These are phyloP conservation scores for Mucor irregularis DNA, from an alignment of 371 early-diverging fungal genomes.

Conservation along the genomic window DNA sequence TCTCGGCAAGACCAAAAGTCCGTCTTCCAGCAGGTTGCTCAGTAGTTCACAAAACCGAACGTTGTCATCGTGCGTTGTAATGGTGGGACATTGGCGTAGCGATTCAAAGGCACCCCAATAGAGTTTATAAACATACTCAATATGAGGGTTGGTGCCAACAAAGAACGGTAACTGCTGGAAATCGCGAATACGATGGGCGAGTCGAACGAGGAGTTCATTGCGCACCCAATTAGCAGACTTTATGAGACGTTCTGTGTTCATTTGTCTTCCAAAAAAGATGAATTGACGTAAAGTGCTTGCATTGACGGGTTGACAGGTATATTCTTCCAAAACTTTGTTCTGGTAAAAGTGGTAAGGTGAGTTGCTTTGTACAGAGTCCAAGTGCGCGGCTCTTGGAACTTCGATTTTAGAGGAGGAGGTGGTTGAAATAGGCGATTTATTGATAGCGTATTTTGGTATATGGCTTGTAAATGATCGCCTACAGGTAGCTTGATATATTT, in stretches of 20 bases:
- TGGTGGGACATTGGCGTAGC: slow-evolving; percentile 66
- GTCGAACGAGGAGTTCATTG: slow-evolving; percentile 85
- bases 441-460: background rate
- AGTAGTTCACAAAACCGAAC: slow-evolving; percentile 73
- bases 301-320: slow-evolving; percentile 73
- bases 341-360: slow-evolving; percentile 87
- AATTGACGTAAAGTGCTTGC: slow-evolving; percentile 91
- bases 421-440: slow-evolving; percentile 6
- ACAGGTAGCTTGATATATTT: background rate
- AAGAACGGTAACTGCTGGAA: slow-evolving; percentile 91
- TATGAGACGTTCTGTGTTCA: slow-evolving; percentile 81
- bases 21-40: slow-evolving; percentile 69
- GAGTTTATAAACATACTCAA: slow-evolving; percentile 81
- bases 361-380: slow-evolving; percentile 32
- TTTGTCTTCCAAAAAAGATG: slow-evolving; percentile 89
- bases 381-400: slow-evolving; percentile 9
- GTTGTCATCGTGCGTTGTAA: slow-evolving; percentile 75
- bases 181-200: slow-evolving; percentile 90
- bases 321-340: slow-evolving; percentile 86
- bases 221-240: slow-evolving; percentile 88
- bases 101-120: slow-evolving; percentile 91
- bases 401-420: slow-evolving; percentile 2
- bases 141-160: slow-evolving; percentile 90
- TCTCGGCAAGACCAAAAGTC: slow-evolving; percentile 82
- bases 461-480: slow-evolving; percentile 1